phyloP scores from a whole-genome alignment of 1,139 yeast genomes.

The Pichia sp. region DNA sequence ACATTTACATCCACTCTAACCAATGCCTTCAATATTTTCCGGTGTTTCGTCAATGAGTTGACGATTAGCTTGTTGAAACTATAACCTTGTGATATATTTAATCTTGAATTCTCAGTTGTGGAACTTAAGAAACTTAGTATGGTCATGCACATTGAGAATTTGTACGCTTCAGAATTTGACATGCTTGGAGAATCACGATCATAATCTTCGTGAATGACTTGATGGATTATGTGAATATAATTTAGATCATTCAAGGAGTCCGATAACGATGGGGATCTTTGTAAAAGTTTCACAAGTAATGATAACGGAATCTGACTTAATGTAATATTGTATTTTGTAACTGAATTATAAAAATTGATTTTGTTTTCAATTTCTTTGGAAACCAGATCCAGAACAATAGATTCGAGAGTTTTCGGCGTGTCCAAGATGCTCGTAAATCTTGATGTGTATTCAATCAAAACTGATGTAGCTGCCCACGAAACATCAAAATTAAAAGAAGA shows the following conservation, averaged over 20 bases:
- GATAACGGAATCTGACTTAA: constrained; percentile 4
- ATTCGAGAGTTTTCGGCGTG: neutral
- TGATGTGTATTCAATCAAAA: constrained; percentile 4
- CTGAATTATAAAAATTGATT: neutral
- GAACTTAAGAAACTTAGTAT: constrained; percentile 10
- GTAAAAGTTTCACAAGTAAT: constrained; percentile 2
- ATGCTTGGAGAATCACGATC: neutral
- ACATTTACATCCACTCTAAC: constrained; percentile 1
- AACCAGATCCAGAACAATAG: neutral
- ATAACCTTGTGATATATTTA: constrained; percentile 3
- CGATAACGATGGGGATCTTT: neutral
- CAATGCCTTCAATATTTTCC: neutral
- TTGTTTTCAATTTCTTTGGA: neutral
- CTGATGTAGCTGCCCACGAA: constrained; percentile 6
- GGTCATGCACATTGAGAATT: constrained; percentile 10
- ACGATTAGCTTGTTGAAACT: neutral
- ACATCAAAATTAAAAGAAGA: constrained; percentile 2
- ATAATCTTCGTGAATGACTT: neutral
- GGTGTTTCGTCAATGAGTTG: constrained; percentile 3
- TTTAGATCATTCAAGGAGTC: constrained; percentile 6
- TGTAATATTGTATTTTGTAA: constrained; percentile 4
- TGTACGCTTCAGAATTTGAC: neutral
- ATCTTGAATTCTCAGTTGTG: constrained; percentile 8
- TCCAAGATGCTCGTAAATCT: neutral
- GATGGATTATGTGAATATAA: neutral